A percentile compares a stretch with the other conserved stretches of the same genome.
Evolutionary conservation across 306 rosid species (phyloP).

Genomic region (Styphnolobium japonicum): DNA sequence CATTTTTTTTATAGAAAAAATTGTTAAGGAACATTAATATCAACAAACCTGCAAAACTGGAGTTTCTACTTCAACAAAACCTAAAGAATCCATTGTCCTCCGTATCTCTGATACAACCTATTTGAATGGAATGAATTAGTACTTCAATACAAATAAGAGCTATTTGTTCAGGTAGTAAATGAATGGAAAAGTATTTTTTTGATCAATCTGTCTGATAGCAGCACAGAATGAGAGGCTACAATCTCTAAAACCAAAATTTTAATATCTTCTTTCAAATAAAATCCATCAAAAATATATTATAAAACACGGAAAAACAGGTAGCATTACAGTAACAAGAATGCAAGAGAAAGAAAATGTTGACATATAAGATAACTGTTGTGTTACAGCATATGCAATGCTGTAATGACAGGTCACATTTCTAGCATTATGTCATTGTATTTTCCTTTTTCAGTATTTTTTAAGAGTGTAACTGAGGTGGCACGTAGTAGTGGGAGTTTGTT

Average conservation of each 20-base stretch:
- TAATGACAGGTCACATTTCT: no score
- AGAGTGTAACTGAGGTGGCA: no score
- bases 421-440: no score
- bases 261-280: neutral
- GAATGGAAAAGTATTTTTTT: neutral
- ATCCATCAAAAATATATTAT: neutral
- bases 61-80: constrained; percentile 91
- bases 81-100: constrained; percentile 82
- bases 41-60: constrained; percentile 93
- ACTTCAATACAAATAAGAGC: neutral
- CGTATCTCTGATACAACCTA: constrained; percentile 90
- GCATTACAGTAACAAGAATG: neutral
- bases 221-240: neutral
- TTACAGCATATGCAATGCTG: no score
- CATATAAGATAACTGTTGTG: neutral
- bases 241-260: constrained; percentile 4
- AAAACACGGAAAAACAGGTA: neutral
- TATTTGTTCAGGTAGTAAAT: neutral
- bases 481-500: no score
- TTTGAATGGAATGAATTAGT: constrained; percentile 22
- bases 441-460: no score
- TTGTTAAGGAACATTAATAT: constrained; percentile 2
- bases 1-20: neutral
- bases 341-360: neutral
- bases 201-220: neutral